Evolutionary conservation across 352 stramenopile species (phyloP), one percentile per base, ranked within the genome.

Genomic region (Globisporangium solare): DNA sequence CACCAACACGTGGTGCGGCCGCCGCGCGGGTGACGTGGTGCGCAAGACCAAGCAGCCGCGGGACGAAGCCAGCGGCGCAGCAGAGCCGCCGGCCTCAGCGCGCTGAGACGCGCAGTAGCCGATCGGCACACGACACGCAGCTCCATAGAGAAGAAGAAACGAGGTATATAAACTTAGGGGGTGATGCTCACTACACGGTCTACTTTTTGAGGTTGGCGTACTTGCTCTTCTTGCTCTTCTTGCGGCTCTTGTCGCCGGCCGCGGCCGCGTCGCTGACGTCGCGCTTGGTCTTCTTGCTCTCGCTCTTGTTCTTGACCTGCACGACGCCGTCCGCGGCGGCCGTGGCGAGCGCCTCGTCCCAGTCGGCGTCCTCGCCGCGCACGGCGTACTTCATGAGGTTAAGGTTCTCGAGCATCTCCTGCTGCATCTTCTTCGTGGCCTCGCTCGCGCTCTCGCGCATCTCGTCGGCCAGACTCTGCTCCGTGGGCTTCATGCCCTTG

Each of bases 361-460:
- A 98, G 58, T 98, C 92, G 13, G 94, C 80, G 35, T 98, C 94
- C 27, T 91, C 92, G 45, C 95, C 96, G 54, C 92, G 92, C 31
- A 98, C 81, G 12, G 88, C 88, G 67, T 98, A 98, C 70, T 98
- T 95, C 75, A 97, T 97, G n/a, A 99, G 76, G 63, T 98, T 86
- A 22, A 86, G 74, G 61, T 92, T 76, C 53, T 96, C 78, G n/a
- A 95, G 58, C 66, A 97, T 60, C 54, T 91, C 78, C 64, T 92
- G 69, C 67, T 92, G 79, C 49, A 83, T 66, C 65, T 98, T 86
- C 39, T 77, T 66, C 54, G 93, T 80, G 40, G 94, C 82, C 64
- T 96, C 74, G 49, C 67, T 71, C 52, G 88, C 88, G 42, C 70
- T 81, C 18, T 91, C 76, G 32, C 72, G 71, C 66, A 88, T 79